Evolutionary conservation across 805 yeast species (phyloP), one percentile per base, ranked within the genome.

Genomic region (Candida methanosorbosa): DNA sequence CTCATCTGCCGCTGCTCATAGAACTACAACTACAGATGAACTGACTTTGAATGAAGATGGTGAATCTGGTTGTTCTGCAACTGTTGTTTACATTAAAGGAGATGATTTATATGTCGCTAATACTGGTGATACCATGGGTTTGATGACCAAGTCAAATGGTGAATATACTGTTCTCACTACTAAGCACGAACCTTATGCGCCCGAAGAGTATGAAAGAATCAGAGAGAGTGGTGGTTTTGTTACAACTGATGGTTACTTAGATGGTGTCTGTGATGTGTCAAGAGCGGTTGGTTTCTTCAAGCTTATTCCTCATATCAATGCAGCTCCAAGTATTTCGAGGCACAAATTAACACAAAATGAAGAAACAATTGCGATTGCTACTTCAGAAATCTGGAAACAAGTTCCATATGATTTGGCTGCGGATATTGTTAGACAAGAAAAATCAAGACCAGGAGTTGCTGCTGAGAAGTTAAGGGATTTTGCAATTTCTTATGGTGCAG

Each of bases 381-480:
- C 92, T 3, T 75, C 74, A 39, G 82, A 79, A 38, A 57, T 92
- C 32, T 92, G 97, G 96, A 87, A 88, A 39, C 74, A 68, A 46
- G 70, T 92, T 41, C 74, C 87, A 8, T 76, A 75, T 43, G 94
- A 87, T 48, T 70, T 85, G 12, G 96, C 94, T 1, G 94, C 88
- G 24, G 98, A 92, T 57, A 77, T 92, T 37, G 79, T 88, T 12
- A 70, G 95, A 40, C 84, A 80, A 41, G 84, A 80, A 48, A 77
- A 75, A 46, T 77, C 77, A 15, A 85, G 84, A 45, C 94, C 97
- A 2, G 80, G 85, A 76, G 55, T 77, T 18, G 97, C 97, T 1
- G 97, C 98, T 0, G 94, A 86, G 46, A 86, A 83, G 50, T 65
- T 92, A 45, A 75, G 97, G 50, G 98, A 92, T 57, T 86, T 81